Evolutionary conservation across 495 filamentous ascomycete species (phyloP).

Genomic region (Staphylotrichum longicolle): DNA sequence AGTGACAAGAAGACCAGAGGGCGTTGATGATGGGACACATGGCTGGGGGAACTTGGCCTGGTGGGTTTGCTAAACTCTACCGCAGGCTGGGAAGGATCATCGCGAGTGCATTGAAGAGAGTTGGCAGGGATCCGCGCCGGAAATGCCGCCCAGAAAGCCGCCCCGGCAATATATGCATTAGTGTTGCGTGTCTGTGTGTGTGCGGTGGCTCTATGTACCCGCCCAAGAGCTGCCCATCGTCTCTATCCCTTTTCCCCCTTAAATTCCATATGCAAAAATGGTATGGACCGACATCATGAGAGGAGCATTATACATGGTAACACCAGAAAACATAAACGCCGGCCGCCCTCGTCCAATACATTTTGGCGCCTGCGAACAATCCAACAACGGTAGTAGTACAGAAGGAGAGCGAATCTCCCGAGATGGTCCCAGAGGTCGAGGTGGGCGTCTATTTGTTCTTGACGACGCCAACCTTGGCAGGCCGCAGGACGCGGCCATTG

Average conservation of each 20-base stretch:
- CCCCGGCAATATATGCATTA: slow-evolving; percentile 12
- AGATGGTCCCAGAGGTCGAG: neutral
- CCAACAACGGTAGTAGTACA: slow-evolving; percentile 18
- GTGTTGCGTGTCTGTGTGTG: slow-evolving; percentile 9
- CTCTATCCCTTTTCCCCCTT: slow-evolving; percentile 21
- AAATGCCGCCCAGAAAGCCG: too few relatives aligned
- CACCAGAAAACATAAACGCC: slow-evolving; percentile 26
- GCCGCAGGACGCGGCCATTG: slow-evolving; percentile 85
- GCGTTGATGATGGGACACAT: too few relatives aligned
- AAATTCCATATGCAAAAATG: slow-evolving; percentile 22
- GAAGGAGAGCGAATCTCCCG: neutral
- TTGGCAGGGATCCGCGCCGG: too few relatives aligned
- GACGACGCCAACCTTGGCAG: slow-evolving; percentile 94
- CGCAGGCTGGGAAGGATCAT: too few relatives aligned
- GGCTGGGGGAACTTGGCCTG: too few relatives aligned
- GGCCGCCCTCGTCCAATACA: slow-evolving; percentile 21
- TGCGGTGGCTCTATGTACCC: slow-evolving; percentile 12
- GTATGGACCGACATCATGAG: slow-evolving; percentile 44
- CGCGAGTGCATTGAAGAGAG: too few relatives aligned
- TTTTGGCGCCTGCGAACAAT: slow-evolving; percentile 12
- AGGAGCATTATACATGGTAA: slow-evolving; percentile 50
- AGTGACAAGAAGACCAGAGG: too few relatives aligned
- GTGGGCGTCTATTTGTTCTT: slow-evolving; percentile 47
- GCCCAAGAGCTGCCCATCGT: slow-evolving; percentile 9
- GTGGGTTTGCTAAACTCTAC: too few relatives aligned